These are phyloP conservation scores for Lyophyllum atratum DNA, from an alignment of 768 basidiomycete species.

Conservation along the genomic window DNA sequence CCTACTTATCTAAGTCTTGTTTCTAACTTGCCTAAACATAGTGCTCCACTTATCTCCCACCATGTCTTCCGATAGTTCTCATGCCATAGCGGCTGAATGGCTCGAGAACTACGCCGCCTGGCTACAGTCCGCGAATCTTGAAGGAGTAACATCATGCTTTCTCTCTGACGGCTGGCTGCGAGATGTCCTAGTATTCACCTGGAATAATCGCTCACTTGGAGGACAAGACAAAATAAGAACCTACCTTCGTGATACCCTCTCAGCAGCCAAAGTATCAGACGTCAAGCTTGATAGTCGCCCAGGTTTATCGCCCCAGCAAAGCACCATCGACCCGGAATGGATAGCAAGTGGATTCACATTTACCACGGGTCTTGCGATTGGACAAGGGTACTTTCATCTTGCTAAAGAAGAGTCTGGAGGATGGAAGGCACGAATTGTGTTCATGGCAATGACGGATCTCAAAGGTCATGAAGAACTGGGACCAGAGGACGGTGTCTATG, in stretches of 20 bases:
- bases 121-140: constrained; percentile 20
- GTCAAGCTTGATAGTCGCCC: constrained; percentile 26
- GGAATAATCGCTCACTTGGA: constrained; percentile 40
- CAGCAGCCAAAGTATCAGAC: constrained; percentile 22
- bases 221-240: constrained; percentile 32
- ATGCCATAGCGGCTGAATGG: constrained; percentile 21
- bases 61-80: constrained; percentile 1
- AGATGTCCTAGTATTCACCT: constrained; percentile 44
- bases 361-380: constrained; percentile 30
- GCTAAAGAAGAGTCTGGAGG: constrained; percentile 16
- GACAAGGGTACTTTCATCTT: constrained; percentile 37
- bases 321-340: constrained; percentile 19
- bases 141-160: constrained; percentile 27
- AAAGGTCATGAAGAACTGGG: constrained; percentile 36
- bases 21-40: not conserved
- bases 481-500: constrained; percentile 32
- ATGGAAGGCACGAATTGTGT: constrained; percentile 39
- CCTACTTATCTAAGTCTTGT: not conserved
- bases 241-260: constrained; percentile 29
- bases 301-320: constrained; percentile 20
- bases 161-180: constrained; percentile 39
- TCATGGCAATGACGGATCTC: constrained; percentile 31
- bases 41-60: not conserved
- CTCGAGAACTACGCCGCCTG: constrained; percentile 23
- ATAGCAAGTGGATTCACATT: constrained; percentile 40